Base-by-base conservation (phyloP, 129 eudicot species). In the Escallonia rubra region DNA sequence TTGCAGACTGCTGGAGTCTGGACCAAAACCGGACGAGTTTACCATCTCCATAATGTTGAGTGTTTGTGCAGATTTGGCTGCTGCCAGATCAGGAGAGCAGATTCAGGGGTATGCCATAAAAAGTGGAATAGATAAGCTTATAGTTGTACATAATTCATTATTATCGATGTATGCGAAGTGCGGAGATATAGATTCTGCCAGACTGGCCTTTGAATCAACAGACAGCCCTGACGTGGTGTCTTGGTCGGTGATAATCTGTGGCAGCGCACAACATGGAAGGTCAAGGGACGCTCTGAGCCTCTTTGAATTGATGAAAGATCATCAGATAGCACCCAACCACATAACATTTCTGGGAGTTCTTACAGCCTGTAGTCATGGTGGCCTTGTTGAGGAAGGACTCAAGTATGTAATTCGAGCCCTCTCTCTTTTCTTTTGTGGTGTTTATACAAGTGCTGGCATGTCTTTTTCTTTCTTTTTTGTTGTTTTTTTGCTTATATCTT, bases 351-450 rank as follows among this genome's bases (percentile, higher is more conserved):
- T 82, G 8, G 84, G 81, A 44, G 76, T 78, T 74, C 84, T 82
- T 58, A 82, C 81, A 9, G 87, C 87, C 2, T 82, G 87, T 72
- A 78, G 84, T 75, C 87, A 82, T 59, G 84, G 78, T 7, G 87
- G 87, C 47, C 81, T 82, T 64, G 76, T 82, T 42, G 79, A 78
- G 34, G 76, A 82, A 71, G 81, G 87, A 57, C 65, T 82, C 70
- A 48, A 70, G 59, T 54, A 54, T 11, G 59, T 54, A 0, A 0
- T 13, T 54, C 59, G 14, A 54, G 14, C 3, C 23, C 23, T 3
- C 23, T 54, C 14, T 6, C 34, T 54, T 50, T 50, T 50, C 34
- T 23, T 23, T 23, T 23, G 34, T 23, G 34, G 34, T 23, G 34
- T 23, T 23, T 1, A 23, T 23, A 23, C 34, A 23, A 23, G 34